phyloP scores from a whole-genome alignment of 1,139 yeast genomes.

The Suhomyces bokatorum region DNA sequence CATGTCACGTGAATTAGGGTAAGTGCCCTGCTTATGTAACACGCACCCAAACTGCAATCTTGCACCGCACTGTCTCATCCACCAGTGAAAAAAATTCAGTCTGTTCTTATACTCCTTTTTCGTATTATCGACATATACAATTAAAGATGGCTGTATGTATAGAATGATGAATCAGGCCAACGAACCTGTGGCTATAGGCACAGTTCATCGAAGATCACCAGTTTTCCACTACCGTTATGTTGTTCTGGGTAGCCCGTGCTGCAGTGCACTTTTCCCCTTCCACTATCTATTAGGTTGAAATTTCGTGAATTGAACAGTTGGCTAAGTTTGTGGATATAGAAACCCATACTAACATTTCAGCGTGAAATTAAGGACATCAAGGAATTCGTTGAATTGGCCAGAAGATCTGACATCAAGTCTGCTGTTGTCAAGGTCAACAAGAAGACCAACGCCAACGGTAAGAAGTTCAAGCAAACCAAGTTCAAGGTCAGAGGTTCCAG shows the following conservation, averaged over 20 bases:
- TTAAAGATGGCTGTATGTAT: conserved; percentile 38
- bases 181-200: too few relatives aligned
- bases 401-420: conserved; percentile 93
- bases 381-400: conserved; percentile 96
- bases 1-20: conserved; percentile 9
- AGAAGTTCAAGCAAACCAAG: conserved; percentile 89
- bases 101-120: conserved; percentile 7
- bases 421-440: conserved; percentile 91
- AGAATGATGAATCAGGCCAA: not conserved
- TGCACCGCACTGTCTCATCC: conserved; percentile 6
- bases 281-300: too few relatives aligned
- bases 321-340: not conserved
- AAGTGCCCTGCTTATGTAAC: conserved; percentile 8
- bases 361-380: conserved; percentile 93
- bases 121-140: conserved; percentile 14
- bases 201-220: too few relatives aligned
- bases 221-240: too few relatives aligned
- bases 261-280: too few relatives aligned
- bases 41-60: not conserved
- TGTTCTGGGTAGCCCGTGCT: too few relatives aligned
- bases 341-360: conserved; percentile 28
- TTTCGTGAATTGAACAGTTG: not conserved
- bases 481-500: conserved; percentile 98
- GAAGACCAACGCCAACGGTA: conserved; percentile 83
- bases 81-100: conserved; percentile 11